Percentiles rank a stretch among this genome's conserved stretches.
Evolutionary conservation across 2,329 filamentous ascomycete species (phyloP).

Genomic region (Pseudocercospora macadamiae): DNA sequence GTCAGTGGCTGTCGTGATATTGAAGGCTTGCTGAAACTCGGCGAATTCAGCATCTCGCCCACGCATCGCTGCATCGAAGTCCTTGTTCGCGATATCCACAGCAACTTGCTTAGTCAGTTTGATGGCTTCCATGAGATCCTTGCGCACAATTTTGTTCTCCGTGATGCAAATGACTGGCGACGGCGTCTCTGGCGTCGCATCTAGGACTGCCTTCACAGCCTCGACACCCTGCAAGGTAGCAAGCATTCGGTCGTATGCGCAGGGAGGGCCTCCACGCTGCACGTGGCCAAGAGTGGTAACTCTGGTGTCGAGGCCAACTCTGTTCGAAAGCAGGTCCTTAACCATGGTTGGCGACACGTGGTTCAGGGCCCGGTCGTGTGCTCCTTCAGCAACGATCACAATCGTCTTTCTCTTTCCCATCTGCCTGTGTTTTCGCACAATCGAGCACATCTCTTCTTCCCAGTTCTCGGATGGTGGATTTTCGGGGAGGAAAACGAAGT

Average conservation of each 20-base stretch:
- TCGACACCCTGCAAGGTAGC: slow-evolving; percentile 92
- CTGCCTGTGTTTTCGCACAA: slow-evolving; percentile 77
- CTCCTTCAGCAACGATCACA: slow-evolving; percentile 95
- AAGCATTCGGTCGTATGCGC: slow-evolving; percentile 92
- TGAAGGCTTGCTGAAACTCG: slow-evolving; percentile 87
- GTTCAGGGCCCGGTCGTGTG: slow-evolving; percentile 79
- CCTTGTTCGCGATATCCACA: slow-evolving; percentile 76
- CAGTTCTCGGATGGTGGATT: slow-evolving; percentile 85
- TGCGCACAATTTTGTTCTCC: slow-evolving; percentile 95
- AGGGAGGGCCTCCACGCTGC: slow-evolving; percentile 90
- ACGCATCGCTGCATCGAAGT: slow-evolving; percentile 85
- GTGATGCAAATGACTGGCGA: slow-evolving; percentile 95
- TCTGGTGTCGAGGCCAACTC: slow-evolving; percentile 83
- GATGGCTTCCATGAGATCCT: slow-evolving; percentile 87
- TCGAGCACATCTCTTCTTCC: slow-evolving; percentile 82
- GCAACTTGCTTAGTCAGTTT: slow-evolving; percentile 82
- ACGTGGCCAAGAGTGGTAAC: slow-evolving; percentile 96
- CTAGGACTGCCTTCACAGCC: slow-evolving; percentile 87
- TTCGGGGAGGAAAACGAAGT: slow-evolving; percentile 97
- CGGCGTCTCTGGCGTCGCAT: slow-evolving; percentile 83
- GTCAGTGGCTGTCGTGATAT: slow-evolving; percentile 84
- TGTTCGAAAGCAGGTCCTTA: slow-evolving; percentile 82
- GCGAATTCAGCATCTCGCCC: slow-evolving; percentile 91
- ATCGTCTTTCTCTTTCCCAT: slow-evolving; percentile 97
- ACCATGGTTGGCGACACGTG: slow-evolving; percentile 82